Percentiles rank a stretch among this genome's conserved stretches.
Evolutionary conservation across 805 yeast species (phyloP).

Genomic region (Hanseniaspora guilliermondii): DNA sequence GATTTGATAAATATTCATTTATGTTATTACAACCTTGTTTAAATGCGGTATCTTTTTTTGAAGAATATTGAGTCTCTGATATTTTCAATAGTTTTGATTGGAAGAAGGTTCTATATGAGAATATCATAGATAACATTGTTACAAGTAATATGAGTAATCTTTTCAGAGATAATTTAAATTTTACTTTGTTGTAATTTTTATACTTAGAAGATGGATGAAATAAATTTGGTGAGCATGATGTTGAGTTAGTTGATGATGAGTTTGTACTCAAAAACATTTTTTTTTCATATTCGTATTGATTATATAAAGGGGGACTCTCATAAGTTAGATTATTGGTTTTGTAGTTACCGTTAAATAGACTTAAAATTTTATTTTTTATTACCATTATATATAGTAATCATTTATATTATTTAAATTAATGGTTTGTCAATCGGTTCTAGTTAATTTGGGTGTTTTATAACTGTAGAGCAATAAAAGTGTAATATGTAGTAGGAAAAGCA

Average conservation of each 20-base stretch:
- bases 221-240: background rate
- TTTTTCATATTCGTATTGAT: background rate
- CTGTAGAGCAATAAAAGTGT: no score
- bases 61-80: constrained; percentile 18
- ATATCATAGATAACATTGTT: background rate
- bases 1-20: constrained; percentile 22
- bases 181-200: background rate
- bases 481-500: no score
- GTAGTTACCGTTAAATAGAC: background rate
- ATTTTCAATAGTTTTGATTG: background rate
- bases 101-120: background rate
- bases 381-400: background rate
- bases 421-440: no score
- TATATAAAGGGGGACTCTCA: background rate
- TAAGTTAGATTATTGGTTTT: no score
- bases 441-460: no score
- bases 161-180: background rate
- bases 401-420: background rate
- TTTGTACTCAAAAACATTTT: background rate
- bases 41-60: constrained; percentile 36
- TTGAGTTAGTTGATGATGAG: background rate
- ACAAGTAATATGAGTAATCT: background rate
- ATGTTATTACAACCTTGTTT: constrained; percentile 46
- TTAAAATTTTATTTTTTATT: background rate
- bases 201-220: background rate